Base-by-base conservation (phyloP, 192 early-diverging fungal species). In the Podochytrium sp. region DNA sequence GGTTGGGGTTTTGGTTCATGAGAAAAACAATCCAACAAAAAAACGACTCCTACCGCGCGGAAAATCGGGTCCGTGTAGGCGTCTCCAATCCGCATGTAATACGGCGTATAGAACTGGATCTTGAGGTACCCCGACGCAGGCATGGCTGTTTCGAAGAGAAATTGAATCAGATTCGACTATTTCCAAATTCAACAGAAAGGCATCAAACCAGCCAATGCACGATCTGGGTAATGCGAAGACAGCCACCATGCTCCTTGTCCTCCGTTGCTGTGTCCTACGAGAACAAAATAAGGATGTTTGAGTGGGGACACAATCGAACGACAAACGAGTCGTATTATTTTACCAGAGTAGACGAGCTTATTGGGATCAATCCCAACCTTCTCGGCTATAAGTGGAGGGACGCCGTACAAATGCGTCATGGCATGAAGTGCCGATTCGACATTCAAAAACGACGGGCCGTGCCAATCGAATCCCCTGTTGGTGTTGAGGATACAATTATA, bases 211-310 rank as follows among this genome's bases (percentile, higher is more conserved):
- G 90, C 91, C 27, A 93, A 76, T 7, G 86, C 87, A n/a, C 57
- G 71, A 65, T 93, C 92, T 2, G 92, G 92, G 79, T 84, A 90
- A 74, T 93, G 92, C 1, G 85, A 85, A 0, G 76, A 75, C 57
- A 90, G 62, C 81, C 86, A 90, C 92, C 91, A 93, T 25, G 91
- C 87, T 32, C 92, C 92, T 76, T 93, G 92, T 2, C 91, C 92
- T 0, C 92, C 92, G 61, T 93, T 93, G 63, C 88, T 90, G 65
- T 93, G 92, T 7, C 92, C 90, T 80, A 62, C 47, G 39, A n/a
- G n/a, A n/a, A n/a, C n/a, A 68, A 20, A 33, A 77, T 10, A 51
- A 18, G 14, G 20, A 7, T 7, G 7, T 57, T 57, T 14, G 25
- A 37, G 16, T 34, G 43, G 27, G 43, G 38, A 27, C 43, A 58